phyloP scores from a whole-genome alignment of 2,329 filamentous ascomycete species.

The Colletotrichum zoysiae region DNA sequence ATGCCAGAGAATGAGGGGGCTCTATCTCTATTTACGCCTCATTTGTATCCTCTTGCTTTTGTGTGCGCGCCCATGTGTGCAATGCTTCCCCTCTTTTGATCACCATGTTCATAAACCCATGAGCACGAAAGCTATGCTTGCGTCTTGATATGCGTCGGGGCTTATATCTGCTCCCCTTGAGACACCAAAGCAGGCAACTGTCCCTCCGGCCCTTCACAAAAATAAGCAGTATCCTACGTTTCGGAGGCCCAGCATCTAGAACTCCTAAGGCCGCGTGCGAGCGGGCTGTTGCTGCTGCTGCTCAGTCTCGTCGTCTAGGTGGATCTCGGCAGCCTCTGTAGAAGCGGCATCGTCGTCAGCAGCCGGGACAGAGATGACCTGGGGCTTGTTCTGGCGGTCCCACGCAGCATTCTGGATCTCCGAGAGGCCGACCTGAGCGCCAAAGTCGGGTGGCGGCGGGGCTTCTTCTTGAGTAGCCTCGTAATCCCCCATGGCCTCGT shows the following conservation, averaged over 20 bases:
- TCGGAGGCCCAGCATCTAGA: neutral
- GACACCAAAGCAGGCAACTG: neutral
- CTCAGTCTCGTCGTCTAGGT: constrained; percentile 56
- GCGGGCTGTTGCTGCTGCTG: constrained; percentile 42
- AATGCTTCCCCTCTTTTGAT: constrained; percentile 15
- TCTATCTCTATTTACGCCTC: constrained; percentile 42
- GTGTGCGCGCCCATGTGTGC: constrained; percentile 4
- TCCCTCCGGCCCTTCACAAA: neutral
- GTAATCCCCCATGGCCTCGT: constrained; percentile 39
- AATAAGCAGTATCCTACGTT: neutral
- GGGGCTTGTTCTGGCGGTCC: constrained; percentile 49
- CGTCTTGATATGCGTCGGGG: neutral
- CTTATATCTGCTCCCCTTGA: neutral
- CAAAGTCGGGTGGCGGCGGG: constrained; percentile 44
- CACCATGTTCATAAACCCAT: constrained; percentile 16
- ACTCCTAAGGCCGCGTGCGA: constrained; percentile 17
- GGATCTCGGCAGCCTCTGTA: constrained; percentile 64
- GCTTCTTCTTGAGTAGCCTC: constrained; percentile 42
- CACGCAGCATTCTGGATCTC: constrained; percentile 52
- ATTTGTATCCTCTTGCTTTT: constrained; percentile 39
- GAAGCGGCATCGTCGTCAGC: constrained; percentile 53
- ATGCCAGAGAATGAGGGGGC: constrained; percentile 39
- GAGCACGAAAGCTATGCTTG: neutral
- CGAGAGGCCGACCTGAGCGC: constrained; percentile 43
- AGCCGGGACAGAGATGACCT: constrained; percentile 56